phyloP scores from a whole-genome alignment of 2,329 filamentous ascomycete species.

The Dothistroma pini region DNA sequence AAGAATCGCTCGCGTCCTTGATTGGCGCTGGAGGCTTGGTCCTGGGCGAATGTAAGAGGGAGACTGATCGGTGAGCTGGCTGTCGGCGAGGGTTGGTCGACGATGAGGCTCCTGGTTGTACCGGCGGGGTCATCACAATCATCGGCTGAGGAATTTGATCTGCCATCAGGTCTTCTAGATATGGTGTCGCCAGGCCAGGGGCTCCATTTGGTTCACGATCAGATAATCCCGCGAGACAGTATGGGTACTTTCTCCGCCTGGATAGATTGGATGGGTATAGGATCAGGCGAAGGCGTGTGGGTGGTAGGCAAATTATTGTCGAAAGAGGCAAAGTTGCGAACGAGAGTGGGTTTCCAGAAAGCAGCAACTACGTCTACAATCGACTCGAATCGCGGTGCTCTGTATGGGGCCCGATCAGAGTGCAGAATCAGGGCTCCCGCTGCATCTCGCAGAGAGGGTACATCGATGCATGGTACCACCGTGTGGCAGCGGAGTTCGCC shows the following conservation, averaged over 20 bases:
- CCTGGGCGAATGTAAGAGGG: constrained; percentile 41
- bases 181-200: background rate
- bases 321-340: background rate
- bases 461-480: constrained; percentile 1
- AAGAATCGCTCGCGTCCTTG: constrained; percentile 22
- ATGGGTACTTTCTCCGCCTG: background rate
- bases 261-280: background rate
- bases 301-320: background rate
- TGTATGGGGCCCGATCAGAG: constrained; percentile 2
- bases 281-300: background rate
- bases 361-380: background rate
- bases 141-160: constrained; percentile 15
- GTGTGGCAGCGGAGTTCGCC: background rate
- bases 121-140: constrained; percentile 23
- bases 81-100: constrained; percentile 35
- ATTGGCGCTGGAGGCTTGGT: constrained; percentile 12
- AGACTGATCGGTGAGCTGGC: constrained; percentile 46
- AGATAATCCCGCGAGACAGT: background rate
- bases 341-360: background rate
- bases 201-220: constrained; percentile 5
- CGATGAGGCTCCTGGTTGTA: constrained; percentile 11
- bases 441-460: constrained; percentile 8
- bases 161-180: constrained; percentile 7
- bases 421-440: constrained; percentile 3
- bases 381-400: background rate